phyloP scores from a whole-genome alignment of 345 rosid genomes.

The Corchorus capsularis region DNA sequence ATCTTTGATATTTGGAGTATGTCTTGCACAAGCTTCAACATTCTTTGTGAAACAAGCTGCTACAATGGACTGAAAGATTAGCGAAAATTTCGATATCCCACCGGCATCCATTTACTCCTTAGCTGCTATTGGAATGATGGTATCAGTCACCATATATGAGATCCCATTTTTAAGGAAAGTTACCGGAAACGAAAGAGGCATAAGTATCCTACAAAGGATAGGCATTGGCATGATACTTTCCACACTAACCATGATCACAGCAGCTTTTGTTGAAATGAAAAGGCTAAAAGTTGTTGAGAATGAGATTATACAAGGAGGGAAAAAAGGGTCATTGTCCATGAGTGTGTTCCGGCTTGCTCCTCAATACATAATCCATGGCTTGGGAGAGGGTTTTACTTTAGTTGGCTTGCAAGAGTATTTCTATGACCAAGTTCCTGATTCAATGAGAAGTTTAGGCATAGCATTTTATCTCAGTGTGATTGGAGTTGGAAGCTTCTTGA shows the following conservation, averaged over 20 bases:
- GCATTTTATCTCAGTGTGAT: constrained; percentile 53
- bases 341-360: constrained; percentile 50
- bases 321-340: constrained; percentile 25
- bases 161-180: constrained; percentile 40
- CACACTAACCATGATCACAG: constrained; percentile 36
- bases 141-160: constrained; percentile 48
- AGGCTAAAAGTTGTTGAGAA: constrained; percentile 33
- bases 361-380: constrained; percentile 45
- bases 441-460: constrained; percentile 64
- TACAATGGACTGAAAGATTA: constrained; percentile 46
- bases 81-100: constrained; percentile 38
- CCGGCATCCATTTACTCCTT: constrained; percentile 45
- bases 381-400: constrained; percentile 55
- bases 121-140: constrained; percentile 43
- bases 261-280: constrained; percentile 48
- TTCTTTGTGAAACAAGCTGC: constrained; percentile 78
- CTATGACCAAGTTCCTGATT: constrained; percentile 70
- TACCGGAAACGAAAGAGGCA: constrained; percentile 51
- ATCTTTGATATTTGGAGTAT: constrained; percentile 66
- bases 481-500: constrained; percentile 54
- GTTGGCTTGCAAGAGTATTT: constrained; percentile 68
- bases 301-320: constrained; percentile 2
- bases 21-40: constrained; percentile 70
- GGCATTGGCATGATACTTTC: constrained; percentile 53
- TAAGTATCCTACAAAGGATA: constrained; percentile 50